Conservation (phyloP, 23 red algal species). For the Gracilaria domingensis region DNA sequence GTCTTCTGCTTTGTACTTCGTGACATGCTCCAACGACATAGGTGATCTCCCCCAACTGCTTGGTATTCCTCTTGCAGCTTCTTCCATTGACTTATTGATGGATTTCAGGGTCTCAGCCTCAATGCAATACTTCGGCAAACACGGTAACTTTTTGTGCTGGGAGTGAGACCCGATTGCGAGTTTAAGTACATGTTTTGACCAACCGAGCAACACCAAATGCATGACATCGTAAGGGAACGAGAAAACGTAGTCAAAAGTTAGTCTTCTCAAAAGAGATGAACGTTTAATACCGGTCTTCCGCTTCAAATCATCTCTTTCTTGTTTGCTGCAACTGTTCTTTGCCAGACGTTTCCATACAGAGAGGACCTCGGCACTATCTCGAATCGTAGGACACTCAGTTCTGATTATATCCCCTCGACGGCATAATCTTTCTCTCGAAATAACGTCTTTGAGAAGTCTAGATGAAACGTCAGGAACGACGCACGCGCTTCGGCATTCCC, state of each 20-base stretch:
- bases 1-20: slow-evolving; percentile 18
- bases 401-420: too few relatives aligned
- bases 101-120: too few relatives aligned
- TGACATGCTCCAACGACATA: not conserved
- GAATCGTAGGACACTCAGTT: too few relatives aligned
- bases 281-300: too few relatives aligned
- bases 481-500: not conserved
- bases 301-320: not conserved
- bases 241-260: slow-evolving; percentile 8
- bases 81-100: too few relatives aligned
- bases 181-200: slow-evolving; percentile 20
- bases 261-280: too few relatives aligned
- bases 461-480: not conserved
- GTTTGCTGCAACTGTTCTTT: not conserved
- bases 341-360: not conserved
- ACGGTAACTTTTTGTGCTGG: too few relatives aligned
- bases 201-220: slow-evolving; percentile 19
- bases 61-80: not conserved
- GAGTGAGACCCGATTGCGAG: too few relatives aligned
- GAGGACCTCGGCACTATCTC: not conserved
- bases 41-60: slow-evolving; percentile 8
- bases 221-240: slow-evolving; percentile 20
- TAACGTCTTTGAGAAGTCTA: not conserved
- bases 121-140: too few relatives aligned
- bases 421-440: too few relatives aligned